Evolutionary conservation across 2,329 filamentous ascomycete species (phyloP), one percentile per base, ranked within the genome.

Genomic region (Colletotrichum aenigma): DNA sequence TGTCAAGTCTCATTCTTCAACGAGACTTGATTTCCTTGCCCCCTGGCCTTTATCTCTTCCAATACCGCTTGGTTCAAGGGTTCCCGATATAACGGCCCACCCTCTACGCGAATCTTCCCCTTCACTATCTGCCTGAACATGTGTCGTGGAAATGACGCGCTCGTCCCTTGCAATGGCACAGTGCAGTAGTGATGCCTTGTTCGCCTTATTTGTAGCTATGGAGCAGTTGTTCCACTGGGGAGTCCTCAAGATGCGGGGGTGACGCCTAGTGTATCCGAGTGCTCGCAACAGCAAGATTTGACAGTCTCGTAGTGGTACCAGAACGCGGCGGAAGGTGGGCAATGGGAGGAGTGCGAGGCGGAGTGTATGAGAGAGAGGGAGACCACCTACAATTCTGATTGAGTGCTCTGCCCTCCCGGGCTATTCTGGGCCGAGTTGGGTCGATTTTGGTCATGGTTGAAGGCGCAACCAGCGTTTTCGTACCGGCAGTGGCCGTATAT

Each of bases 401-500:
- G 88, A 75, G 81, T 81, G 43, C 28, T 71, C 68, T 75, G 67
- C 28, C 70, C 43, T n/a, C 71, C 55, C 6, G 70, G 74, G 60
- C 64, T 76, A 48, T 78, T 77, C 52, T 72, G 66, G 55, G 70
- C 78, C 34, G 77, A 75, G 43, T 81, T 84, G 72, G 82, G 86
- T 85, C 93, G 95, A 79, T 91, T 89, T 75, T 92, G 91, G 79
- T 97, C 95, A 86, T 98, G 96, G 82, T 96, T 97, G 86, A 97
- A 98, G 78, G 94, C 93, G 86, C 96, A 98, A 86, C 95, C 95
- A 86, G 95, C 93, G 82, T 97, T 95, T 87, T 97, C 95, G 85
- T 96, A 98, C 78, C 95, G 94, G 85, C 96, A 98, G 85, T 96
- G 94, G 71, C 96, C 96, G 84, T 98, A 98, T 81, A 98, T 98